Evolutionary conservation across 371 early-diverging fungal species (phyloP).

Genomic region (Mucor racemosus): DNA sequence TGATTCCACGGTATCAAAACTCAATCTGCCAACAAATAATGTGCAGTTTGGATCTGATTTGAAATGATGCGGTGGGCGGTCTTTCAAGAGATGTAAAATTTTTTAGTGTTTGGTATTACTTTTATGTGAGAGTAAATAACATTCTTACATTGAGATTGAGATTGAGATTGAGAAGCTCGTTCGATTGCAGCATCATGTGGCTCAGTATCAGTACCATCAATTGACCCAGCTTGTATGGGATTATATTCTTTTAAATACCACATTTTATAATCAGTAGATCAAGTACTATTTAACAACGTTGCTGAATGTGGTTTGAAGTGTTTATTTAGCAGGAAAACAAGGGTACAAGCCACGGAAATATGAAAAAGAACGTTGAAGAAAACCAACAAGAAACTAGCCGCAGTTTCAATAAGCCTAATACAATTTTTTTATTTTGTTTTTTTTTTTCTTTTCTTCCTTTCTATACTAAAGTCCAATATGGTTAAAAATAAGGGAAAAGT

Average conservation of each 20-base stretch:
- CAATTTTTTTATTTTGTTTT: conserved; percentile 11
- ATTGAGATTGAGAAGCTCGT: conserved; percentile 39
- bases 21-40: conserved; percentile 55
- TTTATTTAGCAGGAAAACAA: conserved; percentile 3
- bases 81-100: conserved; percentile 25
- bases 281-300: not conserved
- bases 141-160: conserved; percentile 11
- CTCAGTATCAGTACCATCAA: conserved; percentile 55
- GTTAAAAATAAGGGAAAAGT: conserved; percentile 42
- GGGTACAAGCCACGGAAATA: conserved; percentile 29
- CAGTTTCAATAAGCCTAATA: conserved; percentile 23
- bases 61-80: conserved; percentile 38
- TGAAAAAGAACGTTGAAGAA: not conserved
- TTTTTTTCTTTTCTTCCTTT: conserved; percentile 13
- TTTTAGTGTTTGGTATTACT: conserved; percentile 7
- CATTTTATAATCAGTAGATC: conserved; percentile 31
- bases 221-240: conserved; percentile 61
- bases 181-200: conserved; percentile 61
- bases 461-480: conserved; percentile 16
- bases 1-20: conserved; percentile 43
- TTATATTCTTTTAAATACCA: conserved; percentile 60
- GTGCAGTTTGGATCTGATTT: conserved; percentile 53
- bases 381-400: conserved; percentile 19
- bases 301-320: not conserved
- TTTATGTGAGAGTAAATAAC: not conserved